Percentiles rank a stretch among this genome's conserved stretches.
These are phyloP conservation scores for Agaricales sp. DNA, from an alignment of 1,284 basidiomycete genomes.

Conservation along the genomic window DNA sequence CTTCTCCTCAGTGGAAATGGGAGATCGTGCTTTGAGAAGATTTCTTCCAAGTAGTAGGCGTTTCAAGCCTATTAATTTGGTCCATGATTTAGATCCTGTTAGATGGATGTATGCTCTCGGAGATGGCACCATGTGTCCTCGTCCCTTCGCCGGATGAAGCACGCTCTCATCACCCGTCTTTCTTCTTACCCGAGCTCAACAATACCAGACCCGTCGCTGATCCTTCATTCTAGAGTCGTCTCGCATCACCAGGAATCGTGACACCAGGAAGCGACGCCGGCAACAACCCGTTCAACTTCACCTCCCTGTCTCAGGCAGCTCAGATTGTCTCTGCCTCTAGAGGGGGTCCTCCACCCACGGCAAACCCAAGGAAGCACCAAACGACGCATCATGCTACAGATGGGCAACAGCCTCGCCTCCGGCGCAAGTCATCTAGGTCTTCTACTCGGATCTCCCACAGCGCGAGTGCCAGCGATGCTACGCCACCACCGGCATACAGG, in stretches of 20 bases:
- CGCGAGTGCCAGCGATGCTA: conserved; percentile 12
- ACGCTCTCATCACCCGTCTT: no score
- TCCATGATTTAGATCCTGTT: no score
- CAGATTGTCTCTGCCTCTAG: conserved; percentile 17
- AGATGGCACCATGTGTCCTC: no score
- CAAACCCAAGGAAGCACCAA: conserved; percentile 18
- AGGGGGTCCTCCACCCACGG: conserved; percentile 9
- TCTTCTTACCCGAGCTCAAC: no score
- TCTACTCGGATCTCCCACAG: conserved; percentile 29
- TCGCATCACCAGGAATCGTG: conserved; percentile 16
- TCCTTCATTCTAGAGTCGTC: not conserved
- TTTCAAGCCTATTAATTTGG: no score
- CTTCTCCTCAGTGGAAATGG: no score
- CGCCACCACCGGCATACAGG: conserved; percentile 30
- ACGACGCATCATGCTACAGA: conserved; percentile 24
- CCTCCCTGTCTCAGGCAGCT: conserved; percentile 21
- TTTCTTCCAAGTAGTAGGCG: no score
- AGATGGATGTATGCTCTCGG: no score
- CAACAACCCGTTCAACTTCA: conserved; percentile 23
- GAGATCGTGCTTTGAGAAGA: no score
- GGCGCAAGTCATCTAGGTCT: conserved; percentile 39
- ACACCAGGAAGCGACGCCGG: conserved; percentile 25
- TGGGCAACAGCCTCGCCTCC: conserved; percentile 30
- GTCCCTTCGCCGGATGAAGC: no score
- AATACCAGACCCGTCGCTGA: no score